Evolutionary conservation across 306 rosid species (phyloP), one percentile per base, ranked within the genome.

Genomic region (Ziziphus jujuba): DNA sequence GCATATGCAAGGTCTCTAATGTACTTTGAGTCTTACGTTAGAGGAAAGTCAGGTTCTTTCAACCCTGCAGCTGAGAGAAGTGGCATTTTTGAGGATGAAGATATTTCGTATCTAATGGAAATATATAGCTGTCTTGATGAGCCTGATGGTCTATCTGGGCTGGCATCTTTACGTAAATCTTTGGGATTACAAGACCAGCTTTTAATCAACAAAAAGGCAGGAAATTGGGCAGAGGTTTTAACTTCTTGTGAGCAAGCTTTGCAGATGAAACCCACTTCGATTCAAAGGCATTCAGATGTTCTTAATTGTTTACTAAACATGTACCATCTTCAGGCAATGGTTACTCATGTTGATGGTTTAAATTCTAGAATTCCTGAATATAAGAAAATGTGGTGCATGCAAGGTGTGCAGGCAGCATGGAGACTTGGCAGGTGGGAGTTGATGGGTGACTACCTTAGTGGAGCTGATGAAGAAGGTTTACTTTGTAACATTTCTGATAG

Each of bases 371-470:
- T 88, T 75, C 97, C 96, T 59, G 74, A 75, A 51, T 93, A 88
- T 85, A 93, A 88, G 86, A 90, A 93, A 83, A 84, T 85, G 50
- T 93, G 97, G 98, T 93, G 90, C 81, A 90, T 90, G 97, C 98
- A 93, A 83, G 98, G 98, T 71, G 91, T 93, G 76, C 98, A 93
- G 83, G 98, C 98, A 69, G 97, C 98, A 59, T 93, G 97, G 98
- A 93, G 97, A 80, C 97, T 93, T 75, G 95, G 96, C 58, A 83
- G 86, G 91, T 93, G 97, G 98, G 98, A 90, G 72, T 85, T 93
- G 82, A 93, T 93, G 98, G 90, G 84, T 79, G 98, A 93, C 80
- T 93, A 90, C 87, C 90, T 93, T 34, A 74, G 78, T 63, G 97
- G 93, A 80, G 97, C 98, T 63, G 89, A 88, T 66, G 89, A 85